phyloP scores from a whole-genome alignment of 176 grass and related monocot genomes.

The Pontederia crassipes region DNA sequence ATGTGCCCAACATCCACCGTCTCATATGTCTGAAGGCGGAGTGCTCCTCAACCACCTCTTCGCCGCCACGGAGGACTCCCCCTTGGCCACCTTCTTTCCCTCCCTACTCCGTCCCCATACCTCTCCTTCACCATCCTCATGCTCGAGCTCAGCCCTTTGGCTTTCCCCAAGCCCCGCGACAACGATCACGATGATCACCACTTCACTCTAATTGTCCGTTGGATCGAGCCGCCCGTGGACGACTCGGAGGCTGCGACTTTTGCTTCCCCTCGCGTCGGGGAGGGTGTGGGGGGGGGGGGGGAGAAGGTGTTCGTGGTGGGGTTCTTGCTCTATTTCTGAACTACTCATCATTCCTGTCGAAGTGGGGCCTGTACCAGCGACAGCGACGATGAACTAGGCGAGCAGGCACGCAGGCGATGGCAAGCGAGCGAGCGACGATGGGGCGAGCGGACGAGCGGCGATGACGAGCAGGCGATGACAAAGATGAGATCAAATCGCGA shows the following conservation, averaged over 20 bases:
- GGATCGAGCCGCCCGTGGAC: constrained; percentile 29
- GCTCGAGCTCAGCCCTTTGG: constrained; percentile 39
- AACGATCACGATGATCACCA: background rate
- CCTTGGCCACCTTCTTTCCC: constrained; percentile 43
- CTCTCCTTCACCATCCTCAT: constrained; percentile 54
- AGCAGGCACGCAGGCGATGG: no score
- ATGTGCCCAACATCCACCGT: constrained; percentile 68
- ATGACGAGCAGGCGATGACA: no score
- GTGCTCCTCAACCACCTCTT: constrained; percentile 79
- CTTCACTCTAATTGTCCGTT: constrained; percentile 21
- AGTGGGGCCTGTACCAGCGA: constrained; percentile 32
- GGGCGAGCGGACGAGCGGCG: no score
- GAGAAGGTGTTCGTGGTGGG: constrained; percentile 28
- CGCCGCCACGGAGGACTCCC: constrained; percentile 45
- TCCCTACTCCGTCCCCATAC: constrained; percentile 32
- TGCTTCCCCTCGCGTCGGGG: constrained; percentile 26
- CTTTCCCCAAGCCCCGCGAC: background rate
- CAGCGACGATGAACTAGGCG: no score
- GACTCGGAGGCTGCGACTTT: constrained; percentile 40
- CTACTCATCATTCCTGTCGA: constrained; percentile 62
- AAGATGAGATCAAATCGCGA: no score
- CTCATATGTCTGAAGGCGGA: constrained; percentile 83
- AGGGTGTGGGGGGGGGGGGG: no score
- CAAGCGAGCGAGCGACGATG: no score
- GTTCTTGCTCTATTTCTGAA: constrained; percentile 64